These are phyloP conservation scores for Colletotrichum lini DNA, from an alignment of 2,329 filamentous ascomycete genomes.

Conservation along the genomic window DNA sequence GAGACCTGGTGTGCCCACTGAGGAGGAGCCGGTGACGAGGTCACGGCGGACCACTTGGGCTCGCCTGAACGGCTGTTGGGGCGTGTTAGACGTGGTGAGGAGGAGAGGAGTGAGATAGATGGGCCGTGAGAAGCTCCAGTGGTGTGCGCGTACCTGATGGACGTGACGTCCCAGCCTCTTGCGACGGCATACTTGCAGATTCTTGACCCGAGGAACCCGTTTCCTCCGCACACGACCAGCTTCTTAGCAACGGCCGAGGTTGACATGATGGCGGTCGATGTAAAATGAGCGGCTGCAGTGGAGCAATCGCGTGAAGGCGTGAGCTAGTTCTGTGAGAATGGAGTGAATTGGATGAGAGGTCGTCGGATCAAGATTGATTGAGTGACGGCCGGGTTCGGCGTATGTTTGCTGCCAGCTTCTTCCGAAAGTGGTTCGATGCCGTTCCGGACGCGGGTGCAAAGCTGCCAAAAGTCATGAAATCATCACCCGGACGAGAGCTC, in stretches of 20 bases:
- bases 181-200: constrained; percentile 93
- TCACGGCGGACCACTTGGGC: constrained; percentile 86
- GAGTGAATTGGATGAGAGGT: constrained; percentile 19
- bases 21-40: constrained; percentile 78
- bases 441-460: constrained; percentile 32
- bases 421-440: constrained; percentile 38
- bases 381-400: constrained; percentile 28
- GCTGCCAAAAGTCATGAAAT: constrained; percentile 39
- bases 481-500: constrained; percentile 38
- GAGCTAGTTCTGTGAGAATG: neutral
- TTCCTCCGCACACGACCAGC: constrained; percentile 93
- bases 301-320: constrained; percentile 4
- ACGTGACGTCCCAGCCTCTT: constrained; percentile 92
- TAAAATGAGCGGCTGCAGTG: constrained; percentile 2
- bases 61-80: constrained; percentile 84
- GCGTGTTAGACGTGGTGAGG: constrained; percentile 43
- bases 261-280: constrained; percentile 59
- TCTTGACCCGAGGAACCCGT: constrained; percentile 88
- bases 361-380: constrained; percentile 1
- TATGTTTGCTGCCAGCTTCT: constrained; percentile 17
- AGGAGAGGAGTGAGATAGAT: constrained; percentile 12
- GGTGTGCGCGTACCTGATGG: constrained; percentile 77
- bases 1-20: constrained; percentile 85
- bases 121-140: constrained; percentile 24
- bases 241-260: constrained; percentile 75